Evolutionary conservation across 768 basidiomycete genomes (phyloP).

Genomic region (Auriculariales sp.): DNA sequence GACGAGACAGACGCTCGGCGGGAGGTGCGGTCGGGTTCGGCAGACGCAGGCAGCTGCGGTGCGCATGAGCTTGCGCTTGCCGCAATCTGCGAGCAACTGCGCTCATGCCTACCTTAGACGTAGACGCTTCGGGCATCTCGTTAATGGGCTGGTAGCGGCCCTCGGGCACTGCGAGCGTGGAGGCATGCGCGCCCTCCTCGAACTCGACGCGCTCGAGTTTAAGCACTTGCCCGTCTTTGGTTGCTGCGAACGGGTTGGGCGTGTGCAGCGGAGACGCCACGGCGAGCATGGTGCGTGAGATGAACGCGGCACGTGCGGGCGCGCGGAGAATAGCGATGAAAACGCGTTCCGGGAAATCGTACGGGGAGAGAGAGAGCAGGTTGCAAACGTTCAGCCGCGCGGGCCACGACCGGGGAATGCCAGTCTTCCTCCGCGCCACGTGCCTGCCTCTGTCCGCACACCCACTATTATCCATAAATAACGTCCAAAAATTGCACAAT

Average conservation of each 20-base stretch:
- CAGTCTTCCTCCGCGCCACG: too few relatives aligned
- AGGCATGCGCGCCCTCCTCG: slow-evolving; percentile 60
- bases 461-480: too few relatives aligned
- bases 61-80: neutral
- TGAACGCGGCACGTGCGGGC: too few relatives aligned
- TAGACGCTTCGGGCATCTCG: slow-evolving; percentile 34
- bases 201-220: slow-evolving; percentile 73
- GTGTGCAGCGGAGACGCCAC: slow-evolving; percentile 3
- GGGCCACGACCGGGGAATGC: too few relatives aligned
- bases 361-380: too few relatives aligned
- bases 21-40: slow-evolving; percentile 10
- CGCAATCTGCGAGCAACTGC: slow-evolving; percentile 20
- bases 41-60: neutral
- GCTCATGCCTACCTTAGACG: slow-evolving; percentile 21
- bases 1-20: slow-evolving; percentile 15
- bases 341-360: too few relatives aligned
- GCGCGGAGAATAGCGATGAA: too few relatives aligned
- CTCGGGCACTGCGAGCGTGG: slow-evolving; percentile 52
- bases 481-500: too few relatives aligned
- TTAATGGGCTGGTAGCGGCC: slow-evolving; percentile 78
- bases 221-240: slow-evolving; percentile 60
- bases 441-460: too few relatives aligned
- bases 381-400: too few relatives aligned
- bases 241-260: neutral
- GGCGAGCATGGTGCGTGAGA: slow-evolving; percentile 6